Percentiles rank a stretch among this genome's conserved stretches.
Evolutionary conservation across 495 filamentous ascomycete species (phyloP).

Genomic region (Pseudevernia furfuracea): DNA sequence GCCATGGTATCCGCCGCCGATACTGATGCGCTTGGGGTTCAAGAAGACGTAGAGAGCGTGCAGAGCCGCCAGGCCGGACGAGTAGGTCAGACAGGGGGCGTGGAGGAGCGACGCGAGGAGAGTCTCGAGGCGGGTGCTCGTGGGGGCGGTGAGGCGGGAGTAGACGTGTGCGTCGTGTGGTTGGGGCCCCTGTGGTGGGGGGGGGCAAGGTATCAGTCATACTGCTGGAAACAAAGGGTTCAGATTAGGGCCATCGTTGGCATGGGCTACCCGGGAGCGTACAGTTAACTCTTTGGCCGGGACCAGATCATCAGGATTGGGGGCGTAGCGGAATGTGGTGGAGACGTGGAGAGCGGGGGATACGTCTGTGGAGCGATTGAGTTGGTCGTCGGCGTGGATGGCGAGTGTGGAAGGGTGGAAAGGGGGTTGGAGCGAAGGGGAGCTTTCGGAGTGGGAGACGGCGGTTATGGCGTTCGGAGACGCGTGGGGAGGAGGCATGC

Average conservation of each 20-base stretch:
- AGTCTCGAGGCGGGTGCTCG: constrained; percentile 72
- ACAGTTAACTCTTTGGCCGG: constrained; percentile 35
- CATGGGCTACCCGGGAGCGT: not conserved
- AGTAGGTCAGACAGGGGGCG: constrained; percentile 65
- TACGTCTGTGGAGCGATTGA: constrained; percentile 65
- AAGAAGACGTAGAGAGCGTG: constrained; percentile 71
- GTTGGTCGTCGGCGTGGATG: constrained; percentile 79
- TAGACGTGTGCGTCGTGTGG: constrained; percentile 52
- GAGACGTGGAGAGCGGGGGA: constrained; percentile 80
- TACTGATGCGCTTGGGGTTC: constrained; percentile 69
- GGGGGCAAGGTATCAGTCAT: not conserved
- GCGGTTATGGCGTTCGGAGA: not conserved
- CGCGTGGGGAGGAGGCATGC: not conserved
- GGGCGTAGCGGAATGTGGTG: constrained; percentile 77
- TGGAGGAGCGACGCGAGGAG: constrained; percentile 65
- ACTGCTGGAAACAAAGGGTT: too few species aligned
- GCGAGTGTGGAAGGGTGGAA: constrained; percentile 52
- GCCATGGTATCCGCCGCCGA: constrained; percentile 84
- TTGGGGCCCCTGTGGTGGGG: constrained; percentile 7
- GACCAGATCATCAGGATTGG: constrained; percentile 55
- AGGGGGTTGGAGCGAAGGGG: not conserved
- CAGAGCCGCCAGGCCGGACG: constrained; percentile 79
- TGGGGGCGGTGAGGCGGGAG: constrained; percentile 68
- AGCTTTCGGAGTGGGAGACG: not conserved
- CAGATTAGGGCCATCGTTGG: too few species aligned